phyloP scores from a whole-genome alignment of 2,329 filamentous ascomycete genomes.

The Microsporum canis region DNA sequence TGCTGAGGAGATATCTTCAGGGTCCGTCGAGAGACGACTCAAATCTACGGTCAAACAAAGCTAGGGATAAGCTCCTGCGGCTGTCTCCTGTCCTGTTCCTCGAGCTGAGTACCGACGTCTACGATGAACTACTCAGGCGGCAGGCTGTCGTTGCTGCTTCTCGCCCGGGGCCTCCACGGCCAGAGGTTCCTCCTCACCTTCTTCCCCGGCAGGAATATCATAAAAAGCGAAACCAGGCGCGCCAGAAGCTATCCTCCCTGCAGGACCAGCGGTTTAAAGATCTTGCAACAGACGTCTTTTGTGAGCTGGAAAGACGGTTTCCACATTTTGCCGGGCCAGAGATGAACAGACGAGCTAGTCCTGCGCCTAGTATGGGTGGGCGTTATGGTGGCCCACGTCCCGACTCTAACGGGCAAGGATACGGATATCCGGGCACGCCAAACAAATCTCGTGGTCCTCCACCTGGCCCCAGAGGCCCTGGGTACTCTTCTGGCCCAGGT shows the following conservation, averaged over 20 bases:
- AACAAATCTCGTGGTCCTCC: constrained; percentile 33
- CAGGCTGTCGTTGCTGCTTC: constrained; percentile 50
- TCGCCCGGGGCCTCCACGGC: constrained; percentile 31
- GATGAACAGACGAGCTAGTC: constrained; percentile 57
- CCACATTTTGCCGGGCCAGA: constrained; percentile 65
- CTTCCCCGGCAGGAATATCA: constrained; percentile 83
- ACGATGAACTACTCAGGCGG: constrained; percentile 81
- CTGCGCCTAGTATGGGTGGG: constrained; percentile 43
- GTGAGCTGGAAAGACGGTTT: constrained; percentile 82
- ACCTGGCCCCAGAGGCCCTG: constrained; percentile 24
- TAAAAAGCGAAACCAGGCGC: constrained; percentile 93
- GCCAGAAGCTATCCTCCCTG: constrained; percentile 84
- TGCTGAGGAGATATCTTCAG: constrained; percentile 61
- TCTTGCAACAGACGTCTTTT: constrained; percentile 89
- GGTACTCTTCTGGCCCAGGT: constrained; percentile 27
- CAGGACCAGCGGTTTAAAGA: constrained; percentile 80
- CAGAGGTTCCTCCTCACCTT: constrained; percentile 56
- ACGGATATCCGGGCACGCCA: constrained; percentile 22
- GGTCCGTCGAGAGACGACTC: constrained; percentile 62
- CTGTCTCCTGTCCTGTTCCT: constrained; percentile 89
- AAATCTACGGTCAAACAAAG: constrained; percentile 69
- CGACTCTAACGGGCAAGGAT: constrained; percentile 16
- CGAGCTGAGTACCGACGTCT: constrained; percentile 94
- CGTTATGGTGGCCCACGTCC: constrained; percentile 11
- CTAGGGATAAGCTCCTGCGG: constrained; percentile 84